Conservation (phyloP, 257 asterid genomes). For the Jacaranda mimosifolia region DNA sequence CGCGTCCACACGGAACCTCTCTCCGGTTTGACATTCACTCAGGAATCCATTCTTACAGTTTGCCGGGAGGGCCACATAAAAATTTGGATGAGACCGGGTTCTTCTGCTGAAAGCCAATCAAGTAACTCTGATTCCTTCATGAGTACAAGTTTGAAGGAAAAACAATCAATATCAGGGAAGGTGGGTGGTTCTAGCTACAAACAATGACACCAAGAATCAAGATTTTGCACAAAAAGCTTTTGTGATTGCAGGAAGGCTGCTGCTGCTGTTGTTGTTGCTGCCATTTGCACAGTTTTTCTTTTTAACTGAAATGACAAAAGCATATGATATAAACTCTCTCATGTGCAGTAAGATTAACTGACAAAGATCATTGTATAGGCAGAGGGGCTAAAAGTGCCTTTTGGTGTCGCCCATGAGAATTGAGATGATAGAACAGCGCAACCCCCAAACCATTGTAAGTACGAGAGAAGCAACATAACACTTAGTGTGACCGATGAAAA, state of each 20-base stretch:
- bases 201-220: slow-evolving; percentile 45
- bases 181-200: slow-evolving; percentile 56
- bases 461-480: slow-evolving; percentile 47
- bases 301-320: slow-evolving; percentile 39
- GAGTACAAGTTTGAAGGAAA: slow-evolving; percentile 67
- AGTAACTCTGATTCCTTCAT: slow-evolving; percentile 63
- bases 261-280: slow-evolving; percentile 33
- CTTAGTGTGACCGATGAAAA: slow-evolving; percentile 47
- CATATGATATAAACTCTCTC: slow-evolving; percentile 37
- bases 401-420: too few species aligned
- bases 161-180: slow-evolving; percentile 57
- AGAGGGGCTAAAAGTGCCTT: slow-evolving; percentile 51
- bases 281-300: slow-evolving; percentile 42
- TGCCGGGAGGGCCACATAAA: slow-evolving; percentile 95
- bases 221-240: slow-evolving; percentile 35
- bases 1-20: slow-evolving; percentile 98
- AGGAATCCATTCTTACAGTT: slow-evolving; percentile 79
- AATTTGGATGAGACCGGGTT: slow-evolving; percentile 91
- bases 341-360: slow-evolving; percentile 57
- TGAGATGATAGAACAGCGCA: slow-evolving; percentile 22
- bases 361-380: slow-evolving; percentile 64
- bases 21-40: slow-evolving; percentile 84
- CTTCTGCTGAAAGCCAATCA: slow-evolving; percentile 60
- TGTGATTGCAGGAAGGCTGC: slow-evolving; percentile 29
- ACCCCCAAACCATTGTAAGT: slow-evolving; percentile 64